Conservation (phyloP, 1,139 yeast genomes). For the Blastobotrys malaysiensis region DNA sequence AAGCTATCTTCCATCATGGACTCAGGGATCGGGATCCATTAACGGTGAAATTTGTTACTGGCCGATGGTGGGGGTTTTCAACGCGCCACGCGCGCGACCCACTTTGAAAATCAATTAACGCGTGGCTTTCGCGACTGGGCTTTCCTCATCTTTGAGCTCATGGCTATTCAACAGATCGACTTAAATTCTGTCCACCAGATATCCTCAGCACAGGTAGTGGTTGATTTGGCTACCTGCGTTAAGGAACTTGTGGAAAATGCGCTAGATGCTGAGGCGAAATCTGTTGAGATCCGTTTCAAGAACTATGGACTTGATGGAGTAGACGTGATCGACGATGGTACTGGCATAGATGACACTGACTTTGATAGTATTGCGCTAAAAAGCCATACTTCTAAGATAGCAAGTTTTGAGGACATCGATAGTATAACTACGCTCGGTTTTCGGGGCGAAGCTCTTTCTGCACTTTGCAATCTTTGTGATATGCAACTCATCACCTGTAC, state of each 20-base stretch:
- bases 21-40: not conserved
- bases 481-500: slow-evolving; percentile 53
- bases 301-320: slow-evolving; percentile 73
- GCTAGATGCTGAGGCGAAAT: slow-evolving; percentile 68
- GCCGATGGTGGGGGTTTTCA: not conserved
- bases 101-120: slow-evolving; percentile 1
- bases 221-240: slow-evolving; percentile 67
- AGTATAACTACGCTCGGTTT: slow-evolving; percentile 37
- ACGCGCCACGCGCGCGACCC: not conserved
- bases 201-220: slow-evolving; percentile 90
- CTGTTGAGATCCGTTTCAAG: slow-evolving; percentile 58
- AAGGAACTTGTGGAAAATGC: slow-evolving; percentile 87
- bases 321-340: slow-evolving; percentile 72
- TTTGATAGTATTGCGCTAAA: slow-evolving; percentile 58
- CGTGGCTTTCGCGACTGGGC: not conserved
- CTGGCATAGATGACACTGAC: slow-evolving; percentile 60
- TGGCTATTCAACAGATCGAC: slow-evolving; percentile 37
- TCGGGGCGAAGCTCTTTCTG: slow-evolving; percentile 35
- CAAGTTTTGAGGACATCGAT: slow-evolving; percentile 50
- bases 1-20: not conserved
- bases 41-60: not conserved
- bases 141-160: not conserved
- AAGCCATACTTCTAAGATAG: slow-evolving; percentile 77
- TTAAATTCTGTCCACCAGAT: slow-evolving; percentile 56
- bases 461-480: slow-evolving; percentile 37